Base-by-base conservation (phyloP, 2,329 filamentous ascomycete species). In the Ophiostoma perfectum region DNA sequence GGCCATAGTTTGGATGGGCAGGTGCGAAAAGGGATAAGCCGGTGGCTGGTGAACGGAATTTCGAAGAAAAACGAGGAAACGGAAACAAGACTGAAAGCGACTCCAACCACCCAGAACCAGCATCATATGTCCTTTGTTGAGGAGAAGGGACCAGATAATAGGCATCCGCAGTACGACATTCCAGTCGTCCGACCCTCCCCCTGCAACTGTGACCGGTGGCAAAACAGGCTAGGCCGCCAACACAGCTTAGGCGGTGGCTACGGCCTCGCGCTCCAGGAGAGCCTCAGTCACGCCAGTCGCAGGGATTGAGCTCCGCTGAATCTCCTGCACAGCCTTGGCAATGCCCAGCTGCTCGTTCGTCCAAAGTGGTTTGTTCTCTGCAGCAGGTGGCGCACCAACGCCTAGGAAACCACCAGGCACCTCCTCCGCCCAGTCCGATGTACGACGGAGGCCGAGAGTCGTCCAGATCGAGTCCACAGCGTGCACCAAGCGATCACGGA, bases 391-490 rank as follows among this genome's bases (percentile, higher is more conserved):
- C 72, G 92, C 89, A 36, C 95, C 95, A 8, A 99, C 95, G 67
- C 94, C 95, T 69, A 98, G 91, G 80, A 98, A 97, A 7, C 95
- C 95, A 64, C 95, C 95, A 49, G 70, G 70, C 38, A 70, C 70
- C 76, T 95, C 86, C 14, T 88, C 87, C 42, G 91, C 90, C 95
- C 95, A 99, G 75, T 96, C 90, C 69, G 89, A 92, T 41, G 94
- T 96, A 75, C 94, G 90, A 84, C 96, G 97, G 80, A 97, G 93
- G 70, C 88, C 88, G 2, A 99, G 86, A 75, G 94, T 87, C 64
- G 83, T 86, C 93, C 94, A 99, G 70, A 99, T 94, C 74, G 87
- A 85, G 74, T 97, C 91, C 45, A 99, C 81, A 5, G 94, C 93
- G 70, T 88, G 80, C 41, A 97, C 88, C 4, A 99, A 88, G 74